These are phyloP conservation scores for Digitaria exilis DNA, from an alignment of 202 grass and related monocot species.

Conservation along the genomic window DNA sequence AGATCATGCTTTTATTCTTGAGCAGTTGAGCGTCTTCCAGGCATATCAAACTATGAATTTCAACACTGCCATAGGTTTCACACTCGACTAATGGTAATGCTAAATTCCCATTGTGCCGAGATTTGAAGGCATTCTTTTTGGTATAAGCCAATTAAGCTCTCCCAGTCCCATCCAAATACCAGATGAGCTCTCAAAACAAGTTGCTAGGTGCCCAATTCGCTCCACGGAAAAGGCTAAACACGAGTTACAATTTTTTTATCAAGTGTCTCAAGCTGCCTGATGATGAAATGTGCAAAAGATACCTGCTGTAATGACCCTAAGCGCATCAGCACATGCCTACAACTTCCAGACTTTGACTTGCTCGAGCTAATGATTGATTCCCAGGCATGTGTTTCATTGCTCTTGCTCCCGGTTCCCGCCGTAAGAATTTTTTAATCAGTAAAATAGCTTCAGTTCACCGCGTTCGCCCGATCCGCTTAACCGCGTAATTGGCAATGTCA, in stretches of 20 bases:
- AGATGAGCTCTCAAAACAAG: too few relatives aligned
- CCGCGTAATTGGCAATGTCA: neutral
- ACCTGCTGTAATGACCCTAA: neutral
- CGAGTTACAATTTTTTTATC: neutral
- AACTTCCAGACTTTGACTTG: neutral
- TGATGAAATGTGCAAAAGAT: neutral
- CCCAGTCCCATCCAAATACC: neutral
- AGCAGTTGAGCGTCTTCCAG: neutral
- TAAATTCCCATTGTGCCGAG: neutral
- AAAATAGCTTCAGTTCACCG: neutral
- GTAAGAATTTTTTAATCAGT: neutral
- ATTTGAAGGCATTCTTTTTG: neutral
- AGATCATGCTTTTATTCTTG: neutral
- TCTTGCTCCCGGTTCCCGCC: neutral
- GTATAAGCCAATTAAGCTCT: neutral
- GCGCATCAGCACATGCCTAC: slow-evolving; percentile 1
- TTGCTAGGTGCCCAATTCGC: too few relatives aligned
- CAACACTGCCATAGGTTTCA: neutral
- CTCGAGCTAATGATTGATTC: neutral
- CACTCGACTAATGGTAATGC: neutral
- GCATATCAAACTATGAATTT: neutral
- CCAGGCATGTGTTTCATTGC: neutral
- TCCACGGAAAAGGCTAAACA: neutral
- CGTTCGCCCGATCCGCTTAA: neutral
- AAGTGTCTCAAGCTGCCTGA: neutral